phyloP scores from a whole-genome alignment of 2,329 filamentous ascomycete genomes.

The Dactylella cylindrospora region DNA sequence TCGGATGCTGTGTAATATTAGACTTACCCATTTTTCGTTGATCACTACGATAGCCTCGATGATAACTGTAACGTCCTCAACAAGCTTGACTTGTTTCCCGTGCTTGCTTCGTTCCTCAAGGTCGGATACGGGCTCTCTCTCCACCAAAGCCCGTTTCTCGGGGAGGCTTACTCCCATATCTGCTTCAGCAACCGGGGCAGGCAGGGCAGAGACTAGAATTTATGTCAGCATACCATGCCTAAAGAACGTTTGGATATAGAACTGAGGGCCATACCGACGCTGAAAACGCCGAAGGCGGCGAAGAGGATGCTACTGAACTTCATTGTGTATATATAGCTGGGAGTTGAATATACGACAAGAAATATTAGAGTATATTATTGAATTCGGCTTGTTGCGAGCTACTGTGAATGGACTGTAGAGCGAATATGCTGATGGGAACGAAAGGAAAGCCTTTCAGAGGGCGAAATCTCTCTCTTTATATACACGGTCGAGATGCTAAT shows the following conservation, averaged over 20 bases:
- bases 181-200: constrained; percentile 5
- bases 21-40: constrained; percentile 17
- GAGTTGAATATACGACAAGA: no score
- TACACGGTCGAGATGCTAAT: background rate
- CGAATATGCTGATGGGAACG: background rate
- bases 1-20: background rate
- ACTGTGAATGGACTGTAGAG: background rate
- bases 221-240: constrained; percentile 2
- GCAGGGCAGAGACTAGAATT: constrained; percentile 7
- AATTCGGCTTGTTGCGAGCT: background rate
- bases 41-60: constrained; percentile 7
- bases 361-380: background rate
- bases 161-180: background rate
- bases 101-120: background rate
- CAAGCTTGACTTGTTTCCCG: constrained; percentile 1
- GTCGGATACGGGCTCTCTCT: background rate
- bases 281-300: constrained; percentile 4
- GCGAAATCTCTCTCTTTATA: constrained; percentile 1
- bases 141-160: constrained; percentile 3
- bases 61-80: constrained; percentile 10
- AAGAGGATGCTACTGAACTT: constrained; percentile 17
- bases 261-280: constrained; percentile 11
- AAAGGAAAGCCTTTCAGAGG: background rate
- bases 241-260: background rate
- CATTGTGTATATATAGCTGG: constrained; percentile 3